Conservation (phyloP, 2,329 filamentous ascomycete genomes). For the Orbilia blumenaviensis region DNA sequence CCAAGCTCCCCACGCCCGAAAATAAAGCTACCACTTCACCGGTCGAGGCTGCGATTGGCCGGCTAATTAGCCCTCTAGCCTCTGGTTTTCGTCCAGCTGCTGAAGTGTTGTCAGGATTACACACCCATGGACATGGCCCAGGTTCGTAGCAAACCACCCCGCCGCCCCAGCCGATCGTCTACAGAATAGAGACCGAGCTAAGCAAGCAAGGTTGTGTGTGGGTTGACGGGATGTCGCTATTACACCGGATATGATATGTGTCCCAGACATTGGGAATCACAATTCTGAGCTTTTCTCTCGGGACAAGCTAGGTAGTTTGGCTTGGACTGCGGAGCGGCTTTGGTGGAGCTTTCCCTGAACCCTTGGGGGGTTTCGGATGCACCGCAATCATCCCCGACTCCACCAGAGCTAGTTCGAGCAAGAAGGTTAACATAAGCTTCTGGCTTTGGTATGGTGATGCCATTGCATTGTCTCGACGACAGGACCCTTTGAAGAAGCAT, state of each 20-base stretch:
- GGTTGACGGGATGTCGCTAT: background rate
- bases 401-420: too few species aligned
- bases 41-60: background rate
- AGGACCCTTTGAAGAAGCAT: background rate
- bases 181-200: background rate
- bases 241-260: background rate
- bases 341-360: background rate
- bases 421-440: background rate
- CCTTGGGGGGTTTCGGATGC: constrained; percentile 21
- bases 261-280: constrained; percentile 2
- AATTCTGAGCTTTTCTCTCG: constrained; percentile 1
- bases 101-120: too few species aligned
- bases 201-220: background rate
- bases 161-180: constrained; percentile 11
- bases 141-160: background rate
- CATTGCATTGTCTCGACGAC: background rate
- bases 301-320: background rate
- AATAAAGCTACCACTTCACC: background rate
- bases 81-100: too few species aligned
- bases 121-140: too few species aligned
- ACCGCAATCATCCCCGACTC: constrained; percentile 11
- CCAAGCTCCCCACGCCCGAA: background rate
- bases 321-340: background rate
- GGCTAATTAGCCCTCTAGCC: background rate
- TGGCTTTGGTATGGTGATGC: background rate